Conservation (phyloP, 1,284 basidiomycete species). For the Cronartium quercuum region DNA sequence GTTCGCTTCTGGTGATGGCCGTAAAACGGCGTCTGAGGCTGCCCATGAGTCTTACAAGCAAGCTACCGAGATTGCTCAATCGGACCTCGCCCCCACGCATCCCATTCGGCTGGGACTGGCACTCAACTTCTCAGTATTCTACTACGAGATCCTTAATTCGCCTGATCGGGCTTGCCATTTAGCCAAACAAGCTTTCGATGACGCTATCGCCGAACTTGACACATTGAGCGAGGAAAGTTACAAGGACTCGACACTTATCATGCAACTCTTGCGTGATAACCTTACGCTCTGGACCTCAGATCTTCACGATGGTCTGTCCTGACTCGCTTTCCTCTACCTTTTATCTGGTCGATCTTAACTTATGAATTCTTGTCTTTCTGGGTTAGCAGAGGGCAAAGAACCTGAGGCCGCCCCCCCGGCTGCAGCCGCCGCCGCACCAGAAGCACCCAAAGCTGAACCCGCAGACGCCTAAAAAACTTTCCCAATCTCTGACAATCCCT, state of each 20-base stretch:
- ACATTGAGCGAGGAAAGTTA: slow-evolving; percentile 53
- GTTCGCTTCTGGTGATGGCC: slow-evolving; percentile 51
- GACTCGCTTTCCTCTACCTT: not conserved
- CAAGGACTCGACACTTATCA: slow-evolving; percentile 53
- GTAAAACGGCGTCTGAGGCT: slow-evolving; percentile 45
- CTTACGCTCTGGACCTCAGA: slow-evolving; percentile 51
- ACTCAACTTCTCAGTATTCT: slow-evolving; percentile 54
- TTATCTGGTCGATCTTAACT: not conserved
- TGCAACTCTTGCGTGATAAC: slow-evolving; percentile 53
- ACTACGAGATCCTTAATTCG: slow-evolving; percentile 54
- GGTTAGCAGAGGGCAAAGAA: not conserved
- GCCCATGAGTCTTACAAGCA: slow-evolving; percentile 49
- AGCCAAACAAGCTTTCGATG: slow-evolving; percentile 54
- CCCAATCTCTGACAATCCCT: too few relatives aligned
- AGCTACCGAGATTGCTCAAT: slow-evolving; percentile 41
- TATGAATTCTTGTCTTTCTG: not conserved
- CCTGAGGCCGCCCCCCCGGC: not conserved
- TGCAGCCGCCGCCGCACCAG: not conserved
- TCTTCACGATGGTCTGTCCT: slow-evolving; percentile 45
- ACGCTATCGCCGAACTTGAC: slow-evolving; percentile 54
- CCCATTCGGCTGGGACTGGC: slow-evolving; percentile 50
- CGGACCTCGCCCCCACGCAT: slow-evolving; percentile 40
- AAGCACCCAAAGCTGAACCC: not conserved
- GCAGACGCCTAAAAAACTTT: not conserved
- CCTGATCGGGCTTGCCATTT: slow-evolving; percentile 53